Evolutionary conservation across 208 protist species (phyloP), one percentile per base, ranked within the genome.

Genomic region (Trypanosoma platydactyli): DNA sequence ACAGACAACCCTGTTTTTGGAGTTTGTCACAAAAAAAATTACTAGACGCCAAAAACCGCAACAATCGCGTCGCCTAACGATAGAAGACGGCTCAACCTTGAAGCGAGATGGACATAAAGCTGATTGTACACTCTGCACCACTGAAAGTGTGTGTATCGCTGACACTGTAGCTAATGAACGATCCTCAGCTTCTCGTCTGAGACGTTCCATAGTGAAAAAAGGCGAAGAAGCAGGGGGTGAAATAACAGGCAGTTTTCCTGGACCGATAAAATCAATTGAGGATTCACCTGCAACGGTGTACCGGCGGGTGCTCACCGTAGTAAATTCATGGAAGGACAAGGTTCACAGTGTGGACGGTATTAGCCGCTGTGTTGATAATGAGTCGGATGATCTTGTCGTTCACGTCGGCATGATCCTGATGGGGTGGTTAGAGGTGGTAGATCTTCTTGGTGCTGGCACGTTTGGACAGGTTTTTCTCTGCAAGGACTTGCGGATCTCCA

Each of bases 391-490:
- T 56, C 78, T 94, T 41, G 82, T 94, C 18, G 85, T 94, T 24
- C 84, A 90, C 56, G 83, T 88, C 2, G 88, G 88, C 20, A 94
- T 91, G 85, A 73, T 79, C 22, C 58, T 94, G 60, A 81, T 94
- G 74, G 88, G 85, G 1, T 91, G 88, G 85, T 56, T 92, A 30
- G 85, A 94, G 72, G 88, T 94, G 51, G 81, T 94, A 22, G 78
- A 79, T 48, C 62, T 94, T 49, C 75, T 94, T 33, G 88, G 88
- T 35, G 71, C 76, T 56, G 88, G 88, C 49, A 94, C 80, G 50
- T 94, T 92, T 68, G 88, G 88, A 0, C 88, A 94, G 54, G 88
- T 94, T 44, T 91, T 94, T 70, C 78, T 94, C 16, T 94, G 88
- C 75, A 90, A 89, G 53, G 88, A 94, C 55, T 59, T 94, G 52